These are phyloP conservation scores for Euphorbia tirucalli DNA, from an alignment of 345 rosid genomes.

Conservation along the genomic window DNA sequence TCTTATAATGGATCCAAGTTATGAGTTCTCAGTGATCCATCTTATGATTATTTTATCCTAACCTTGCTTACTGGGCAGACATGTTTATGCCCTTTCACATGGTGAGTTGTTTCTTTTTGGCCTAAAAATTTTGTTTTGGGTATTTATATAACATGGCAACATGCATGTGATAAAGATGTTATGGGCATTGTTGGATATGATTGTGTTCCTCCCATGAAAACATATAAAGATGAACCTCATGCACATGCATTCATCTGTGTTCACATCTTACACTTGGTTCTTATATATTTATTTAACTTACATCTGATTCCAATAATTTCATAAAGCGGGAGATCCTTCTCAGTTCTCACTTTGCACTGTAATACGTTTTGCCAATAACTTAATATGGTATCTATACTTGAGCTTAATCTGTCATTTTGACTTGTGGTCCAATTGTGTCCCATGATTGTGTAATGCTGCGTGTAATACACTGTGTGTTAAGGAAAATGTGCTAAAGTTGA, in stretches of 20 bases:
- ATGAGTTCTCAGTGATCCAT: neutral
- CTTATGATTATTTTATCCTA: neutral
- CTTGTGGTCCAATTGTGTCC: no score
- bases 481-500: neutral
- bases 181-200: constrained; percentile 7
- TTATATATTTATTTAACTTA: neutral
- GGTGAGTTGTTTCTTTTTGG: constrained; percentile 3
- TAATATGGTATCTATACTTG: no score
- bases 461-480: no score
- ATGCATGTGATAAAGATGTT: neutral
- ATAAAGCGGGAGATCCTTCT: no score
- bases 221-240: neutral
- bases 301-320: neutral
- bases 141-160: neutral
- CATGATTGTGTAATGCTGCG: no score
- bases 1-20: no score
- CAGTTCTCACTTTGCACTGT: no score
- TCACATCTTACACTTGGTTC: neutral
- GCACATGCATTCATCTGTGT: neutral
- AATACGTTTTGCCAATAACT: no score
- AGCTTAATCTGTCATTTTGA: no score
- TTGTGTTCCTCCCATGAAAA: neutral
- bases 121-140: neutral
- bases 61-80: neutral
- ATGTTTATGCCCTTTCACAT: constrained; percentile 5